These are phyloP conservation scores for Suhomyces panamericanus DNA, from an alignment of 1,139 yeast genomes.

Conservation along the genomic window DNA sequence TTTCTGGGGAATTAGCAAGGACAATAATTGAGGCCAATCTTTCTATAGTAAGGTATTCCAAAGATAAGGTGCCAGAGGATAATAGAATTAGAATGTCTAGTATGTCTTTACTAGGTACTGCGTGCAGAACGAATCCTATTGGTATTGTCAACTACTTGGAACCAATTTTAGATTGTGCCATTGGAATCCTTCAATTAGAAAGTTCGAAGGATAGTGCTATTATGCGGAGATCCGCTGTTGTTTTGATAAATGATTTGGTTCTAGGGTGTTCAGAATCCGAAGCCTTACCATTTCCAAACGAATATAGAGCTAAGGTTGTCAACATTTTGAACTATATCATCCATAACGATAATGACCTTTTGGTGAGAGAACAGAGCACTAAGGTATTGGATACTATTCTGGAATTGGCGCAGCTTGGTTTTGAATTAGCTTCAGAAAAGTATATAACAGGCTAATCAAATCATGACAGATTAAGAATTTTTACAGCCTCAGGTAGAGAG, in stretches of 20 bases:
- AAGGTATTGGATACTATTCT: slow-evolving; percentile 45
- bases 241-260: slow-evolving; percentile 64
- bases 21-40: slow-evolving; percentile 36
- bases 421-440: slow-evolving; percentile 9
- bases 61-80: slow-evolving; percentile 43
- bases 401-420: slow-evolving; percentile 29
- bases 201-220: slow-evolving; percentile 45
- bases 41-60: slow-evolving; percentile 35
- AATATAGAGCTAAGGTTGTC: slow-evolving; percentile 44
- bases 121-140: slow-evolving; percentile 59
- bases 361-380: slow-evolving; percentile 60
- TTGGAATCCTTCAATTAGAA: slow-evolving; percentile 71
- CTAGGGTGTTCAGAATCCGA: slow-evolving; percentile 43
- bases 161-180: slow-evolving; percentile 69
- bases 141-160: slow-evolving; percentile 50
- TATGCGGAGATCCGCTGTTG: slow-evolving; percentile 76
- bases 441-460: not conserved
- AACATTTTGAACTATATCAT: slow-evolving; percentile 44
- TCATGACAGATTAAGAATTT: not conserved
- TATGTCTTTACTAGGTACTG: slow-evolving; percentile 72
- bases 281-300: slow-evolving; percentile 50
- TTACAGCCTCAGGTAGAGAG: no score
- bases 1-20: slow-evolving; percentile 40
- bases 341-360: slow-evolving; percentile 53
- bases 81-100: slow-evolving; percentile 77